Conservation (phyloP, 2,329 filamentous ascomycete species). For the Neoarthrinium moseri region DNA sequence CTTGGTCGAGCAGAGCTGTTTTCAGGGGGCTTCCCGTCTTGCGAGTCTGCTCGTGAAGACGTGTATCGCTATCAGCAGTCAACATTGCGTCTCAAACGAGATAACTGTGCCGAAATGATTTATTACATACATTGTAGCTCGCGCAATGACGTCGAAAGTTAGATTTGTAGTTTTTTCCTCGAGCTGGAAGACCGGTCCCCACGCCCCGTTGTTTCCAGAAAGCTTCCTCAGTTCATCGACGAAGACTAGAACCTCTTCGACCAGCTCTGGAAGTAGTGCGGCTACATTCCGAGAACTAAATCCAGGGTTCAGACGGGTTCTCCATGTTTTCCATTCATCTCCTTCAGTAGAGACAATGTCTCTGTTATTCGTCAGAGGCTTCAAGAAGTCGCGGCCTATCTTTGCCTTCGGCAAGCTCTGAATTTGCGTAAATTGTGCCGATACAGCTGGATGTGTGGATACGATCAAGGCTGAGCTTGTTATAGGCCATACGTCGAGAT, state of each 20-base stretch:
- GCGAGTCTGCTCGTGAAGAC: neutral
- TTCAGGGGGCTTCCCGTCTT: neutral
- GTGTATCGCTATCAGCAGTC: neutral
- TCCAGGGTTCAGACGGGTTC: slow-evolving; percentile 31
- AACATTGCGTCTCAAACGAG: neutral
- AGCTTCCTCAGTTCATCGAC: slow-evolving; percentile 22
- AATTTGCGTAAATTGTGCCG: neutral
- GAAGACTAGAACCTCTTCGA: slow-evolving; percentile 37
- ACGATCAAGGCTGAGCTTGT: slow-evolving; percentile 1
- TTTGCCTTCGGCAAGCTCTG: neutral
- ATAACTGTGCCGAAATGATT: neutral
- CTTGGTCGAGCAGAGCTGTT: neutral
- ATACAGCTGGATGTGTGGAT: neutral
- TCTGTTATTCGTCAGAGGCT: slow-evolving; percentile 23
- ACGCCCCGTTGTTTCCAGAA: slow-evolving; percentile 25
- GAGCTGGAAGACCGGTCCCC: slow-evolving; percentile 31
- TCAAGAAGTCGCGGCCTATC: neutral
- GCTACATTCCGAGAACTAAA: slow-evolving; percentile 36
- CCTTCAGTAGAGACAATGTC: slow-evolving; percentile 26
- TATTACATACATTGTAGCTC: slow-evolving; percentile 29
- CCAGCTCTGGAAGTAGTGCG: slow-evolving; percentile 32
- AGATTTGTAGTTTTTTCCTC: slow-evolving; percentile 34
- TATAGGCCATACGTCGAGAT: slow-evolving; percentile 27
- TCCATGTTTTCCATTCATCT: slow-evolving; percentile 18
- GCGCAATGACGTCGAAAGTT: slow-evolving; percentile 38